phyloP scores from a whole-genome alignment of 2,329 filamentous ascomycete genomes.

The Chrysosphaeria jannelii region DNA sequence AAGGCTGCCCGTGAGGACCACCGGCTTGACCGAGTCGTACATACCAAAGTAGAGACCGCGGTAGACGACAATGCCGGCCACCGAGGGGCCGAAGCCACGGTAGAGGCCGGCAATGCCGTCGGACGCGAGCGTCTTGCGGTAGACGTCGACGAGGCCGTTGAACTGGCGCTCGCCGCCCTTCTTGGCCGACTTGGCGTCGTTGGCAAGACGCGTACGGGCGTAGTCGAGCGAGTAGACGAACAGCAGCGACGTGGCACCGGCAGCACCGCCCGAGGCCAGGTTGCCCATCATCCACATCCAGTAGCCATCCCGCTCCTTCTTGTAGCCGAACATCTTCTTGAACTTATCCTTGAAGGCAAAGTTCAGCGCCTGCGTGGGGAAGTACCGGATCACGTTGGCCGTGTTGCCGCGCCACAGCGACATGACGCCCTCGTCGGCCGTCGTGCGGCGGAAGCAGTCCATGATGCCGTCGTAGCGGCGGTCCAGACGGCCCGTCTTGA shows the following conservation, averaged over 20 bases:
- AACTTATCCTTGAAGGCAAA: slow-evolving; percentile 99
- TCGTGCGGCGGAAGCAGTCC: slow-evolving; percentile 90
- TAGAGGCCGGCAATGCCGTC: slow-evolving; percentile 99
- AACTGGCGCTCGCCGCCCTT: slow-evolving; percentile 94
- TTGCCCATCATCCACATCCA: slow-evolving; percentile 98
- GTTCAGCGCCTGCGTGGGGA: slow-evolving; percentile 99
- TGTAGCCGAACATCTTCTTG: slow-evolving; percentile 99
- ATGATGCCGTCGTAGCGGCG: slow-evolving; percentile 79
- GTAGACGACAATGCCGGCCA: slow-evolving; percentile 98
- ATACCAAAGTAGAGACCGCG: slow-evolving; percentile 99
- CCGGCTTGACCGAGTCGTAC: slow-evolving; percentile 99
- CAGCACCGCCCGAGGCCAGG: slow-evolving; percentile 98
- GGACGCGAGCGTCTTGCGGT: slow-evolving; percentile 97
- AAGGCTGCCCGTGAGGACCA: slow-evolving; percentile 70
- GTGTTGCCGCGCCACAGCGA: slow-evolving; percentile 99
- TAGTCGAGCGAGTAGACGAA: slow-evolving; percentile 99
- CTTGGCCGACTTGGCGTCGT: slow-evolving; percentile 98
- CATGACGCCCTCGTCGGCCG: slow-evolving; percentile 70
- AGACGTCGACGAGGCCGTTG: slow-evolving; percentile 98
- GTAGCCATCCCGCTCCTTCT: slow-evolving; percentile 99
- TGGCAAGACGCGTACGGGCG: slow-evolving; percentile 99
- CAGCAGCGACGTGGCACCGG: slow-evolving; percentile 97
- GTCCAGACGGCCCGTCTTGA: slow-evolving; percentile 94
- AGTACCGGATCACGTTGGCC: slow-evolving; percentile 99
- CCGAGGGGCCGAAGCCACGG: slow-evolving; percentile 99